These are phyloP conservation scores for Mucor plumbeus DNA, from an alignment of 371 early-diverging fungal species.

Conservation along the genomic window DNA sequence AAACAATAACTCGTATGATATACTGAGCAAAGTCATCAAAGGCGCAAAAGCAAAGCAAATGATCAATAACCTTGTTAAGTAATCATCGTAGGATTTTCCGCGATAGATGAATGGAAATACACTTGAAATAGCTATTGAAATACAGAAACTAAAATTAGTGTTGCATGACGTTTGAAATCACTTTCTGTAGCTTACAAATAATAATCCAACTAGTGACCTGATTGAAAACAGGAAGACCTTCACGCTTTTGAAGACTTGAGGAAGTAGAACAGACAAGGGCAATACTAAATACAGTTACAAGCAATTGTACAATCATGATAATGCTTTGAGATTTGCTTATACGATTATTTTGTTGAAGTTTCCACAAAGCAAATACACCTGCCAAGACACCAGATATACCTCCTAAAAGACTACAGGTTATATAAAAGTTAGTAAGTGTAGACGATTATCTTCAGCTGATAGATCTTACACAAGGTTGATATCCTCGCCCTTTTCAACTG, in stretches of 20 bases:
- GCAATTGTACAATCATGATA: slow-evolving; percentile 31
- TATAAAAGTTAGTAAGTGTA: neutral
- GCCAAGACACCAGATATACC: slow-evolving; percentile 19
- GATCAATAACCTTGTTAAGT: slow-evolving; percentile 73
- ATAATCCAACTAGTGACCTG: slow-evolving; percentile 73
- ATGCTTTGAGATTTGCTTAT: slow-evolving; percentile 4
- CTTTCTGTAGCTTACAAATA: slow-evolving; percentile 53
- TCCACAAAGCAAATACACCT: slow-evolving; percentile 11
- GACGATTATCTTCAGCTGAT: too few relatives aligned
- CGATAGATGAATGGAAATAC: slow-evolving; percentile 71
- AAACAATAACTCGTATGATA: slow-evolving; percentile 89
- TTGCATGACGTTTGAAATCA: neutral
- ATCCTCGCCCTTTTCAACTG: slow-evolving; percentile 85
- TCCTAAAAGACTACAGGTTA: slow-evolving; percentile 29
- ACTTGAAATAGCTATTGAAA: slow-evolving; percentile 56
- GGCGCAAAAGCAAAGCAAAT: slow-evolving; percentile 90
- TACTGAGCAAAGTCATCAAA: slow-evolving; percentile 83
- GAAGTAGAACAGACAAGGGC: slow-evolving; percentile 59
- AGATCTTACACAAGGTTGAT: slow-evolving; percentile 71
- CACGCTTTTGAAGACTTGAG: slow-evolving; percentile 54
- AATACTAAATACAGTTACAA: slow-evolving; percentile 39
- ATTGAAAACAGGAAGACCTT: slow-evolving; percentile 75
- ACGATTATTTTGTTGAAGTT: slow-evolving; percentile 12
- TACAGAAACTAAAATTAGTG: neutral
- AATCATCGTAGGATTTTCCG: slow-evolving; percentile 70